Evolutionary conservation across 345 rosid species (phyloP).

Genomic region (Balakata baccata): DNA sequence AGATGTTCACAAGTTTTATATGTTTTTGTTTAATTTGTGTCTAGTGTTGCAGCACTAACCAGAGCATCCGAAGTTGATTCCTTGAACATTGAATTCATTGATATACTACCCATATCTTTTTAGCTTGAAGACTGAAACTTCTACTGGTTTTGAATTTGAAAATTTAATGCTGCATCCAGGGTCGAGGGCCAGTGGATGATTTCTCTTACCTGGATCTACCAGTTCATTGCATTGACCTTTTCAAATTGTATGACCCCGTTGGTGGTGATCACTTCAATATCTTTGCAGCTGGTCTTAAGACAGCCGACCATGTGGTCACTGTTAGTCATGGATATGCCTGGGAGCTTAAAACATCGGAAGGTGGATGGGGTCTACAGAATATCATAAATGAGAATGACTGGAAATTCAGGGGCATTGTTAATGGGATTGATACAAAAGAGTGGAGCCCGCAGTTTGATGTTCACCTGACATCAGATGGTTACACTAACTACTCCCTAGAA

Average conservation of each 20-base stretch:
- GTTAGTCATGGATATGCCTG: slow-evolving; percentile 90
- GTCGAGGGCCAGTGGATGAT: slow-evolving; percentile 87
- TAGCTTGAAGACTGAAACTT: background rate
- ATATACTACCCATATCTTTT: background rate
- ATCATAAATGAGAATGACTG: slow-evolving; percentile 76
- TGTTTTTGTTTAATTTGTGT: background rate
- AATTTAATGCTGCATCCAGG: slow-evolving; percentile 42
- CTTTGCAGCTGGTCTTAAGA: slow-evolving; percentile 83
- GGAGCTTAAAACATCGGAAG: slow-evolving; percentile 89
- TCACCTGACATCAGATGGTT: slow-evolving; percentile 74
- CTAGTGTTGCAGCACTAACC: background rate
- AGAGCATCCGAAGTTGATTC: too few species aligned
- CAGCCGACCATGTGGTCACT: slow-evolving; percentile 82
- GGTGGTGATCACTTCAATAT: slow-evolving; percentile 96
- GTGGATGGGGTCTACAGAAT: slow-evolving; percentile 93
- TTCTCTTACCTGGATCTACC: slow-evolving; percentile 59
- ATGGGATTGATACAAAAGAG: slow-evolving; percentile 81
- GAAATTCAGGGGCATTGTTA: slow-evolving; percentile 82
- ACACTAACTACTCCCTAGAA: slow-evolving; percentile 70
- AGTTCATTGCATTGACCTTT: slow-evolving; percentile 57
- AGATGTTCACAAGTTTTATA: background rate
- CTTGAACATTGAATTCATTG: background rate
- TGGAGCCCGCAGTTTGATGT: slow-evolving; percentile 68
- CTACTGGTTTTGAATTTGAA: background rate
- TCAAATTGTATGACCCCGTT: slow-evolving; percentile 74